Evolutionary conservation across 331 rosid species (phyloP).

Genomic region (Malus hybrid): DNA sequence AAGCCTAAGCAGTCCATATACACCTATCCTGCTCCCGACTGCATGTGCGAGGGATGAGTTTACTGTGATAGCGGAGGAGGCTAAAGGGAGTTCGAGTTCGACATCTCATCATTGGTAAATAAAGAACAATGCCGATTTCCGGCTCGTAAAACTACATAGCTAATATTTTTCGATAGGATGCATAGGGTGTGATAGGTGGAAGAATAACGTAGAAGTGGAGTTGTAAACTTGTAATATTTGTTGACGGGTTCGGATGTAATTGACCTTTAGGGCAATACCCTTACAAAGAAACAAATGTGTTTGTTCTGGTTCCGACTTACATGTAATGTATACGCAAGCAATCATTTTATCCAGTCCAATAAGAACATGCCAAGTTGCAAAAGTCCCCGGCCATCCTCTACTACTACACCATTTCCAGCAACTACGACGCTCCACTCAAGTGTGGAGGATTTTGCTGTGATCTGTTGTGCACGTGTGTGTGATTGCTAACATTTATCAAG

Average conservation of each 20-base stretch:
- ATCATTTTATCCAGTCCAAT: not conserved
- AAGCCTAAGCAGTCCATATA: slow-evolving; percentile 79
- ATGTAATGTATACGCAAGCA: not conserved
- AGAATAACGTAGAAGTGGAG: slow-evolving; percentile 1
- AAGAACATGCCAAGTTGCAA: not conserved
- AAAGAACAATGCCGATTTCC: slow-evolving; percentile 26
- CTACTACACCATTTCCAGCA: not conserved
- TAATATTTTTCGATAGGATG: slow-evolving; percentile 5
- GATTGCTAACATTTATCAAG: no score
- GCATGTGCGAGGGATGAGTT: slow-evolving; percentile 64
- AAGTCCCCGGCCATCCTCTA: not conserved
- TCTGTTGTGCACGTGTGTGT: no score
- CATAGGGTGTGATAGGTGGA: slow-evolving; percentile 3
- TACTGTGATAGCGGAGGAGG: slow-evolving; percentile 9
- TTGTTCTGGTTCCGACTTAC: not conserved
- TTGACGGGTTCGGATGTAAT: slow-evolving; percentile 4
- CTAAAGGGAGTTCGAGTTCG: slow-evolving; percentile 13
- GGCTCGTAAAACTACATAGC: slow-evolving; percentile 21
- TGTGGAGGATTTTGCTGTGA: no score
- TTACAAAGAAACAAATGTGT: slow-evolving; percentile 22
- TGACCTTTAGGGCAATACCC: slow-evolving; percentile 20
- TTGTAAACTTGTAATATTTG: not conserved
- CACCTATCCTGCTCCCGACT: slow-evolving; percentile 80
- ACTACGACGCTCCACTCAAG: no score
- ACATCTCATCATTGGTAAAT: slow-evolving; percentile 31